Conservation (phyloP, 805 yeast genomes). For the Starmerella lactis-condensi region DNA sequence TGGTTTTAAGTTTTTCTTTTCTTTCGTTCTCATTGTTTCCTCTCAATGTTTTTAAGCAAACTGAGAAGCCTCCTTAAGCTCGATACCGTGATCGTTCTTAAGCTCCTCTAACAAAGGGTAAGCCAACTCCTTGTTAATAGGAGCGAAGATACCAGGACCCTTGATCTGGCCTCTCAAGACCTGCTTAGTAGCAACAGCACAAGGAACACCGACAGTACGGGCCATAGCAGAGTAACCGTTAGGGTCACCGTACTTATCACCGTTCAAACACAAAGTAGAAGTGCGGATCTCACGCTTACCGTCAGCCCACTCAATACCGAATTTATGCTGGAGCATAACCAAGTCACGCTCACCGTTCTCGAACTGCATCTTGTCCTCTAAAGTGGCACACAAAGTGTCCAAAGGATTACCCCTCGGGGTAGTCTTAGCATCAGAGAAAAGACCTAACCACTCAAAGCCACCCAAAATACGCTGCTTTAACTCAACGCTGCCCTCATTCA, state of each 20-base stretch:
- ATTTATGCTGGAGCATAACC: conserved; percentile 91
- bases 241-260: conserved; percentile 41
- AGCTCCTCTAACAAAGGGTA: conserved; percentile 79
- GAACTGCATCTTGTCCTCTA: conserved; percentile 90
- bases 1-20: no score
- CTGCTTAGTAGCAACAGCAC: conserved; percentile 83
- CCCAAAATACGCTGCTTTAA: conserved; percentile 73
- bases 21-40: no score
- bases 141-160: conserved; percentile 77
- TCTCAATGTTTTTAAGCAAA: no score
- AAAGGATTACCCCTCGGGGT: conserved; percentile 86
- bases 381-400: conserved; percentile 90
- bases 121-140: conserved; percentile 77
- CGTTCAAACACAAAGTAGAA: conserved; percentile 85
- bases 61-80: conserved; percentile 65
- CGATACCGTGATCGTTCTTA: conserved; percentile 78
- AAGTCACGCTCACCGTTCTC: conserved; percentile 90
- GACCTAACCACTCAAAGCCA: conserved; percentile 88
- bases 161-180: conserved; percentile 64
- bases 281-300: conserved; percentile 84
- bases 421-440: conserved; percentile 57
- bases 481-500: conserved; percentile 47
- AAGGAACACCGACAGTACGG: conserved; percentile 92
- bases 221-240: conserved; percentile 98
- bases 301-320: conserved; percentile 91